These are phyloP conservation scores for Durotheca rogersii DNA, from an alignment of 495 filamentous ascomycete species.

Conservation along the genomic window DNA sequence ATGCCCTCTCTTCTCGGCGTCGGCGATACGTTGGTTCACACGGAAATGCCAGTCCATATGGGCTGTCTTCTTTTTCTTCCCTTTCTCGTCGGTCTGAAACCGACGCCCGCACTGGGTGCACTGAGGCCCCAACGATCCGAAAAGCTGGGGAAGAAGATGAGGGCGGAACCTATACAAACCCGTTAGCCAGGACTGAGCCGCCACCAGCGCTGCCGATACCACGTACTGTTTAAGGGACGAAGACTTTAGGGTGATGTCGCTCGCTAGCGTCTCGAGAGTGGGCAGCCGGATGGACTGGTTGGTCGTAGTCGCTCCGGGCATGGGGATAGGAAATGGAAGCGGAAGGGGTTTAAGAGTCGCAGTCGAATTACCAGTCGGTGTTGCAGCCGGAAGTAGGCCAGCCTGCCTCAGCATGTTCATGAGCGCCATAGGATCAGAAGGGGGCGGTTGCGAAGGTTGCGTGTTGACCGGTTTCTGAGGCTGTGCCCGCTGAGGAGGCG, in stretches of 20 bases:
- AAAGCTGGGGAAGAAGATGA: slow-evolving; percentile 68
- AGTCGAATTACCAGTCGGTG: slow-evolving; percentile 30
- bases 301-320: slow-evolving; percentile 16
- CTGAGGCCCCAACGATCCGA: slow-evolving; percentile 76
- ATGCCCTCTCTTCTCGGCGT: slow-evolving; percentile 76
- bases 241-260: slow-evolving; percentile 67
- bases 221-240: slow-evolving; percentile 78
- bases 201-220: slow-evolving; percentile 7
- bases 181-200: slow-evolving; percentile 23
- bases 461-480: slow-evolving; percentile 33
- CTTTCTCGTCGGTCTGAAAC: slow-evolving; percentile 74
- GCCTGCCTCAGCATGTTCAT: slow-evolving; percentile 52
- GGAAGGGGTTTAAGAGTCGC: slow-evolving; percentile 45
- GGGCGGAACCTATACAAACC: slow-evolving; percentile 63
- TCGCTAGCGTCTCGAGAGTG: slow-evolving; percentile 42
- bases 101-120: slow-evolving; percentile 90
- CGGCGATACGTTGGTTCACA: slow-evolving; percentile 84
- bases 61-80: slow-evolving; percentile 79
- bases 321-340: slow-evolving; percentile 36
- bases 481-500: slow-evolving; percentile 41
- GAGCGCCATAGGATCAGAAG: slow-evolving; percentile 45
- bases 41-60: slow-evolving; percentile 98
- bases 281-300: slow-evolving; percentile 10
- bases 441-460: slow-evolving; percentile 30
- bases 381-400: slow-evolving; percentile 43